Evolutionary conservation across 768 basidiomycete genomes (phyloP), one percentile per base, ranked within the genome.

Genomic region (Phlebiopsis gigantea): DNA sequence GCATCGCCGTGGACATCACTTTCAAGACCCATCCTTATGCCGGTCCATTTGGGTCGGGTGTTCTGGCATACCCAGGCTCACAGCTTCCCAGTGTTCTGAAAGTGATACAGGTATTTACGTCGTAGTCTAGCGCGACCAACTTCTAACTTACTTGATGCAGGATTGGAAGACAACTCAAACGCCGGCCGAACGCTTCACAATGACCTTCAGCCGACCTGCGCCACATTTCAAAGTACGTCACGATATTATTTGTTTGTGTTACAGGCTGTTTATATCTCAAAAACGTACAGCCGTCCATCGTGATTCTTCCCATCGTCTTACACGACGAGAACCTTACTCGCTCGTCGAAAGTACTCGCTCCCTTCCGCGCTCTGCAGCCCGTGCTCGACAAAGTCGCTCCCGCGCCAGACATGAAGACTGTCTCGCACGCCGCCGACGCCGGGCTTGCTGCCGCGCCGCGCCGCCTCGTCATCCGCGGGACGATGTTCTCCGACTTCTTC

Each of bases 1-100:
- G 80, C 19, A 73, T 80, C 17, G 76, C 78, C 47, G 78, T 77
- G 2, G 74, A 79, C 54, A 81, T 83, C 48, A 70, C 50, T 50
- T 68, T 48, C 65, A 75, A 66, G 55, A 59, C 79, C 24, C 70
- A 80, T 62, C 63, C 67, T 8, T 55, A 39, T 21, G 25, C 55
- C 6, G 63, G 63, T 4, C 63, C 63, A 9, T 56, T 44, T 47
- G 53, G 49, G 1, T 28, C 52, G 1, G 63, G 63, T 1, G 30
- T 60, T 4, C 41, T 64, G 15, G 59, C 55, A 2, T 64, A 56
- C 30, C 57, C 63, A 1, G 61, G 58, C 0, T 52, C 48, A 2
- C 57, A 58, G 30, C n/a, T 62, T 14, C 48, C 49, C 8, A 54
- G 51, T 19, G 55, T 64, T 24, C 17, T 57, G 6, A 41, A 62